Base-by-base conservation (phyloP, 768 basidiomycete species). In the Rickenella mellea region DNA sequence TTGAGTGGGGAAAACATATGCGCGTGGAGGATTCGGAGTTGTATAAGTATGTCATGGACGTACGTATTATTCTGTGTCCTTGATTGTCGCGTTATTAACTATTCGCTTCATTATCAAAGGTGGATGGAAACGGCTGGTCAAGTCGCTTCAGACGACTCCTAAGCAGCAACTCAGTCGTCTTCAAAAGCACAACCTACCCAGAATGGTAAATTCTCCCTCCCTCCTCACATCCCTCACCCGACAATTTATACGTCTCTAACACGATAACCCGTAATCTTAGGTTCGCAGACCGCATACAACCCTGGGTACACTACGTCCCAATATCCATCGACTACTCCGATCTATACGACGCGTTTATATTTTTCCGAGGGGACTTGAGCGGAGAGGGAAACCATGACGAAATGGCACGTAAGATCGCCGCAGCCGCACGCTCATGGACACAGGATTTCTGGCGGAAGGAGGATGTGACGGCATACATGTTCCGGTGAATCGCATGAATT, bases 391-490 rank as follows among this genome's bases (percentile, higher is more conserved):
- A 25, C 29, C 44, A 45, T 29, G 44, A 45, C n/a, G 44, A 29
- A 7, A 25, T 32, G 29, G 41, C 31, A 1, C 54, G 54, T 35
- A 69, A 65, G 41, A 82, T 85, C 28, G 83, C 78, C 0, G 42
- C 55, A 1, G 65, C 70, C 0, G 80, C 83, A 0, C 62, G 68
- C 25, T 58, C 66, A 21, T 83, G 80, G 80, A 78, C 73, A 43
- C 52, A 61, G 43, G 55, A 43, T 2, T 76, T 67, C 55, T 83
- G 79, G 80, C 63, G 79, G 31, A 64, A 57, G 46, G 74, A 79
- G 49, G 80, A 82, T 51, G 53, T 80, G 59, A 63, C 63, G 4
- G 73, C 78, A 1, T 80, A 81, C 49, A 58, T 70, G 41, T 80
- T 73, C 49, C 61, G 78, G 76, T 78, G 44, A 33, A 66, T 52